phyloP scores from a whole-genome alignment of 2,329 filamentous ascomycete genomes.

The Magnaporthiopsis poae region DNA sequence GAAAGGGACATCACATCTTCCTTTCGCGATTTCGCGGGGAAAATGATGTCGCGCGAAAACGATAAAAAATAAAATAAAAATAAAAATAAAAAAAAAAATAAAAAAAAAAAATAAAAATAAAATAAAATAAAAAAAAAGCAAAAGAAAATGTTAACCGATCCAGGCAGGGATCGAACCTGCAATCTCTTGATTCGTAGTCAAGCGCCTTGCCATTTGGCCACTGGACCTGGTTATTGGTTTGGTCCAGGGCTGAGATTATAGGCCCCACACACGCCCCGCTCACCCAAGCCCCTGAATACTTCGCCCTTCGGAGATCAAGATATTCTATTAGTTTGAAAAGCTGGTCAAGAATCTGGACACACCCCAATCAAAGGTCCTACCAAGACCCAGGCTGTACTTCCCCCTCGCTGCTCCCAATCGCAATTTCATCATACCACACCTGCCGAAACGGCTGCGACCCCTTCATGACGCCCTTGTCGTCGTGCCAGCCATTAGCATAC shows the following conservation, averaged over 20 bases:
- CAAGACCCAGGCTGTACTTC: constrained; percentile 25
- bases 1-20: too few relatives aligned
- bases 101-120: not conserved
- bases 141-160: constrained; percentile 1
- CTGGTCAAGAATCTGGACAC: too few relatives aligned
- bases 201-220: constrained; percentile 26
- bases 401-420: constrained; percentile 29
- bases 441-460: constrained; percentile 33
- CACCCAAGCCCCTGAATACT: not conserved
- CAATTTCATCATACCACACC: constrained; percentile 42
- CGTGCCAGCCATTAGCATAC: constrained; percentile 41
- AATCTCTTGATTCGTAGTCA: constrained; percentile 29
- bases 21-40: too few relatives aligned
- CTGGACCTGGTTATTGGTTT: constrained; percentile 5
- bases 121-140: not conserved
- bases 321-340: not conserved
- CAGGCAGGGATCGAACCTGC: constrained; percentile 27
- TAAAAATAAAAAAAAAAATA: too few relatives aligned
- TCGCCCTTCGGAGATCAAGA: not conserved
- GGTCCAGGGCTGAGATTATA: not conserved
- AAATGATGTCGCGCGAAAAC: too few relatives aligned
- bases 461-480: constrained; percentile 26
- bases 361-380: not conserved
- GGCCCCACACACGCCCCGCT: not conserved
- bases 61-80: too few relatives aligned